Evolutionary conservation across 441 rosid genomes (phyloP), one percentile per base, ranked within the genome.

Genomic region (Aleurites moluccanus): DNA sequence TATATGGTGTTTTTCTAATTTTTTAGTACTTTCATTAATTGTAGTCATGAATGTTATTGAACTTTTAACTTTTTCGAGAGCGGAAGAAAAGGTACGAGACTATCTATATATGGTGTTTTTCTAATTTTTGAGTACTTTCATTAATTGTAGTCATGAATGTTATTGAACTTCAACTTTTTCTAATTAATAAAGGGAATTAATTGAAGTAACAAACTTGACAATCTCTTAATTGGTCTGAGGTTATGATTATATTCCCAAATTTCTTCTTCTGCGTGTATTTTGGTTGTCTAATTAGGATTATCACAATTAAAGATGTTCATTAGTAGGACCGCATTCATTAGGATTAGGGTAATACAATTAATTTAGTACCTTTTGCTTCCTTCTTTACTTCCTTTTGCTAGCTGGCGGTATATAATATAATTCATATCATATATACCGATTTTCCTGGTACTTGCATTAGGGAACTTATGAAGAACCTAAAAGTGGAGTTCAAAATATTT

Each of bases 11-110:
- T 18, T 20, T 45, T 5, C 40, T 35, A 35, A 11, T 65, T 64
- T 49, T 53, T 66, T 10, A 47, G 20, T 56, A 20, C 60, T 11
- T 1, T 23, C 44, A 4, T 25, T 28, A 28, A 14, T 13, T 61
- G 2, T 16, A 28, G 5, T 28, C 28, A 61, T 15, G 20, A 9
- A 61, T 30, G 4, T 38, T 10, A 7, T 21, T 7, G 52, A n/a
- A n/a, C n/a, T n/a, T n/a, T n/a, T n/a, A n/a, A n/a, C n/a, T n/a
- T 13, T 47, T 3, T 47, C 8, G 47, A 84, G 82, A 77, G 61
- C 81, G 74, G 87, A 88, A 69, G 84, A 77, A 68, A 85, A 92
- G 99, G 99, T 92, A 61, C 40, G 9, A 60, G 35, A 14, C 64
- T 28, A 84, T 52, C 77, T 42, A 20, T 55, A 38, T 53, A 61